Base-by-base conservation (phyloP, 768 basidiomycete genomes). In the Tulasnella sp. region DNA sequence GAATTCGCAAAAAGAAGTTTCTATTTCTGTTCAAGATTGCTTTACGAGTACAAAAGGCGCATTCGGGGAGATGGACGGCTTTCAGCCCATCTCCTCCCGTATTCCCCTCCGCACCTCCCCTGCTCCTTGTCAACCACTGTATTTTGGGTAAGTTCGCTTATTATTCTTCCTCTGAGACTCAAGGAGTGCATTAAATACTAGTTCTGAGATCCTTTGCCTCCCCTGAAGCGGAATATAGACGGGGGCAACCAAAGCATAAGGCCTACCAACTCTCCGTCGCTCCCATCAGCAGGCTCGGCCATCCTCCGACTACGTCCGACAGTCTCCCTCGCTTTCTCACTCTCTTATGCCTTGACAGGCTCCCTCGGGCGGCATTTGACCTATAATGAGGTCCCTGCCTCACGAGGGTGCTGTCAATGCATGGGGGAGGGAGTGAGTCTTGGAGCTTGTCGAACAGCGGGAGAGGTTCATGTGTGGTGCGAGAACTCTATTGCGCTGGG, bases 401-500 rank as follows among this genome's bases (percentile, higher is more conserved):
- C 31, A 28, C 14, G 31, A 28, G 28, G 24, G 34, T 24, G 64
- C 34, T 69, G 64, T 69, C 64, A 69, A 69, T 69, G 64, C 64
- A 69, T 69, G 64, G 64, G 64, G 64, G 64, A 69, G 64, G 24
- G 28, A 28, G 64, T 69, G 64, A 69, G 12, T 34, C 64, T 28
- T 31, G 64, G 64, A 28, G 54, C 24, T 1, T 54, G 54, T 11
- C 9, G 22, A n/a, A 54, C 22, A n/a, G 54, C 8, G 54, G 8
- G 54, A 54, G 4, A 1, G 11, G 54, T 54, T n/a, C 24, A 46
- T 46, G 24, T 54, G 11, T n/a, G n/a, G 24, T 54, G 11, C 7
- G 54, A 54, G n/a, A 2, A 0, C 8, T n/a, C 54, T 12, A 54
- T 24, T 9, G n/a, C 24, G 24, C n/a, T n/a, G 54, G n/a, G 16